phyloP scores from a whole-genome alignment of 345 rosid species.

The Durio zibethinus region DNA sequence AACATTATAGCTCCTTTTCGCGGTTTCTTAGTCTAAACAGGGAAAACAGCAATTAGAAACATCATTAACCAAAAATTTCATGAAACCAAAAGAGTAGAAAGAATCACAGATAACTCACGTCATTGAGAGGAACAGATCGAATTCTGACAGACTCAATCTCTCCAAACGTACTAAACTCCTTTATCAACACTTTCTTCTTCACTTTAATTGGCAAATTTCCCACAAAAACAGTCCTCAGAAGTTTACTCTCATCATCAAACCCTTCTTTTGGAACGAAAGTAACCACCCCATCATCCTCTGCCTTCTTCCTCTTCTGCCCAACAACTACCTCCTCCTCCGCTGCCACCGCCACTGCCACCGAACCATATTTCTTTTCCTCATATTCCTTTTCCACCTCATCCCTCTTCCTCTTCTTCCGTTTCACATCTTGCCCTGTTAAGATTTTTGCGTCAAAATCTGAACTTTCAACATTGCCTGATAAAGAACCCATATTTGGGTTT shows the following conservation, averaged over 20 bases:
- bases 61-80: background rate
- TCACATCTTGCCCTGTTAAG: constrained; percentile 21
- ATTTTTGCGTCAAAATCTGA: constrained; percentile 1
- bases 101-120: constrained; percentile 49
- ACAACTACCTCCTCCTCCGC: constrained; percentile 29
- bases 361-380: constrained; percentile 69
- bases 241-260: constrained; percentile 85
- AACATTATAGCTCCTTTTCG: constrained; percentile 76
- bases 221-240: constrained; percentile 86
- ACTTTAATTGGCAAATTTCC: constrained; percentile 85
- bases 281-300: constrained; percentile 50
- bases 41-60: constrained; percentile 4
- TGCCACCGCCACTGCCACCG: background rate
- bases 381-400: constrained; percentile 84
- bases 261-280: constrained; percentile 56
- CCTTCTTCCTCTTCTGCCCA: constrained; percentile 82
- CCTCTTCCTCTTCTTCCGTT: constrained; percentile 80
- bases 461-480: background rate
- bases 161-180: constrained; percentile 79
- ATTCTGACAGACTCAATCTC: constrained; percentile 86
- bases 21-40: constrained; percentile 65
- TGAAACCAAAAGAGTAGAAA: background rate
- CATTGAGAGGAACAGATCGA: constrained; percentile 77
- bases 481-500: constrained; percentile 2
- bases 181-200: constrained; percentile 68